phyloP scores from a whole-genome alignment of 495 filamentous ascomycete species.

The Penicillium paxilli region DNA sequence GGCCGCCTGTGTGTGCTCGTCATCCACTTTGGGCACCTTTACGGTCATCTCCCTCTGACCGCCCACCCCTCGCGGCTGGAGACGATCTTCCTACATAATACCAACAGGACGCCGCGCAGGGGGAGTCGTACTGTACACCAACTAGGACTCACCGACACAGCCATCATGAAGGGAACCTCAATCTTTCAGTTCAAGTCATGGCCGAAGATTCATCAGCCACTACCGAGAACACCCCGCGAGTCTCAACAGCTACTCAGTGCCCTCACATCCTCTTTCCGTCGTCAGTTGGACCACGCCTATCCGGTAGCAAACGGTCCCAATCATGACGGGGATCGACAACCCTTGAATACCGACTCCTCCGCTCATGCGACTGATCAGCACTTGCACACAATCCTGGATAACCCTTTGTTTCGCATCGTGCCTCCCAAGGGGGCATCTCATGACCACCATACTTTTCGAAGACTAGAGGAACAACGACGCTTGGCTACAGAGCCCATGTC shows the following conservation, averaged over 20 bases:
- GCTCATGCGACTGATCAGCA: constrained; percentile 53
- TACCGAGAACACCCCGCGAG: constrained; percentile 63
- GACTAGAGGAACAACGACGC: constrained; percentile 15
- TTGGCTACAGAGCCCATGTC: constrained; percentile 36
- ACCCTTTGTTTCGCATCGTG: constrained; percentile 56
- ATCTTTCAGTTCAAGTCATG: constrained; percentile 45
- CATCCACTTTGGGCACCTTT: constrained; percentile 18
- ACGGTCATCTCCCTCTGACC: constrained; percentile 12
- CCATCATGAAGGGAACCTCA: constrained; percentile 44
- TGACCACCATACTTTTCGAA: constrained; percentile 7
- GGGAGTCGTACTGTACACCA: neutral
- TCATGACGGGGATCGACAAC: constrained; percentile 15
- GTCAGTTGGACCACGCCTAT: constrained; percentile 68
- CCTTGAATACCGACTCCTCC: constrained; percentile 29
- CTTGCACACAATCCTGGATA: constrained; percentile 66
- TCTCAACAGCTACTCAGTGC: constrained; percentile 66
- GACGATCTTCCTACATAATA: constrained; percentile 9
- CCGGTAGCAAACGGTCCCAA: constrained; percentile 33
- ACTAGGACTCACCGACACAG: constrained; percentile 20
- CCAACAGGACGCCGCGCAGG: neutral
- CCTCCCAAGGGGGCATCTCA: constrained; percentile 22
- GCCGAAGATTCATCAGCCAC: constrained; percentile 69
- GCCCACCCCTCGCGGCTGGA: constrained; percentile 20
- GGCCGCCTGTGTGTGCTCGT: constrained; percentile 19
- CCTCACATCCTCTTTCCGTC: constrained; percentile 75